These are phyloP conservation scores for Aspergillus coremiiformis DNA, from an alignment of 495 filamentous ascomycete genomes.

Conservation along the genomic window DNA sequence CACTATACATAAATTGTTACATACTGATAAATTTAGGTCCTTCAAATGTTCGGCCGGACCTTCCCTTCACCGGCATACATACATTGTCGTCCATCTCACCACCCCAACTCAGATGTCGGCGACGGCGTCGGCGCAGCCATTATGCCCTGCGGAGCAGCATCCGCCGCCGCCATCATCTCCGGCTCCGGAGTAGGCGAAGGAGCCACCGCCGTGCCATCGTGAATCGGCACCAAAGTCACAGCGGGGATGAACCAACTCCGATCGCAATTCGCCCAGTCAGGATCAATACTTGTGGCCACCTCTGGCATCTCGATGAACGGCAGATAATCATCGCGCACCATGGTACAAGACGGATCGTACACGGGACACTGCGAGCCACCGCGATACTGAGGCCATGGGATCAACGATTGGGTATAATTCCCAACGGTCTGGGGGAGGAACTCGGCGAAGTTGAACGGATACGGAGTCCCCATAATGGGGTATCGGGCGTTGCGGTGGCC, in stretches of 20 bases:
- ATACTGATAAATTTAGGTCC: too few species aligned
- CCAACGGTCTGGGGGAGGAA: conserved; percentile 17
- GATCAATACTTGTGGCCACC: conserved; percentile 11
- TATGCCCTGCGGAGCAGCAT: neutral
- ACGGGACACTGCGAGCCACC: conserved; percentile 21
- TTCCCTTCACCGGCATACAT: too few species aligned
- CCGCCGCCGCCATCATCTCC: neutral
- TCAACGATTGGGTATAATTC: conserved; percentile 13
- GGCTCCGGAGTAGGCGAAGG: neutral
- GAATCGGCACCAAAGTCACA: conserved; percentile 13
- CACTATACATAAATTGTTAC: too few species aligned
- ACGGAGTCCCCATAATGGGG: conserved; percentile 14
- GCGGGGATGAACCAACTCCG: conserved; percentile 16
- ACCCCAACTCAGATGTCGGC: neutral
- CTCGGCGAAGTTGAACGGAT: conserved; percentile 23
- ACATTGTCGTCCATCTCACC: neutral
- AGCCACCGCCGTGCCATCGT: neutral
- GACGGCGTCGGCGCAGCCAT: neutral
- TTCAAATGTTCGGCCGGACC: too few species aligned
- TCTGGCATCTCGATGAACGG: conserved; percentile 6
- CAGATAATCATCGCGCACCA: conserved; percentile 20
- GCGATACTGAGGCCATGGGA: conserved; percentile 21
- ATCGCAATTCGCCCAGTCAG: conserved; percentile 9
- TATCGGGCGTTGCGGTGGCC: conserved; percentile 20
- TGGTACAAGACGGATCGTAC: conserved; percentile 10